Percentiles rank a stretch among this genome's conserved stretches.
Evolutionary conservation across 441 rosid species (phyloP).

Genomic region (Capsella rubella): DNA sequence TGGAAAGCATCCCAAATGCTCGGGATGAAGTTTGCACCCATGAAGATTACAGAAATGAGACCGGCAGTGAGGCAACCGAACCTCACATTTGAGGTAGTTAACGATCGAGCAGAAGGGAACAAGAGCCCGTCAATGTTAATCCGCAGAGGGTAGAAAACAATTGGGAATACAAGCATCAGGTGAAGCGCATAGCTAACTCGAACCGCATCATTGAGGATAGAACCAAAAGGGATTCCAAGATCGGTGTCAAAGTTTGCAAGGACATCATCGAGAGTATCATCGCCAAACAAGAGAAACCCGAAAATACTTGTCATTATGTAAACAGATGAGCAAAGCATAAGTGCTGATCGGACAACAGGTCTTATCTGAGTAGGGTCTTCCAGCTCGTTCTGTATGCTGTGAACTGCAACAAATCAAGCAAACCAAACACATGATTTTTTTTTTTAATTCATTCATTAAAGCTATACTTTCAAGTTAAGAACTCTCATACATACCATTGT

Average conservation of each 20-base stretch:
- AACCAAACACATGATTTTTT: background rate
- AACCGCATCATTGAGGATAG: constrained; percentile 83
- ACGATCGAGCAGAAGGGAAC: constrained; percentile 75
- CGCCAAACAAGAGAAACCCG: constrained; percentile 92
- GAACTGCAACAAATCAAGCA: constrained; percentile 67
- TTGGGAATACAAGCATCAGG: constrained; percentile 97
- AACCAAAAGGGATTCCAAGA: constrained; percentile 87
- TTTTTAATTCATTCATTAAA: constrained; percentile 8
- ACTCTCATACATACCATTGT: constrained; percentile 62
- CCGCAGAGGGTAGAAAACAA: constrained; percentile 87
- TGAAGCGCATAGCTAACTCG: constrained; percentile 95
- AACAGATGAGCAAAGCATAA: constrained; percentile 80
- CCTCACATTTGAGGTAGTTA: constrained; percentile 67
- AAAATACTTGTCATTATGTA: constrained; percentile 88
- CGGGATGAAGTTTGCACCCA: constrained; percentile 94
- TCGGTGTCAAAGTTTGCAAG: constrained; percentile 92
- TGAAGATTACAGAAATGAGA: constrained; percentile 67
- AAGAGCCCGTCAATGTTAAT: constrained; percentile 92
- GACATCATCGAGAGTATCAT: constrained; percentile 87
- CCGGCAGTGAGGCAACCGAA: constrained; percentile 69
- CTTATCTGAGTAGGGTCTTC: constrained; percentile 75
- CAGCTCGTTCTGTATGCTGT: constrained; percentile 94
- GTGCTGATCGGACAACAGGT: constrained; percentile 85
- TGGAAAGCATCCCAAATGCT: constrained; percentile 99
- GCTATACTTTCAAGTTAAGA: background rate